phyloP scores from a whole-genome alignment of 371 early-diverging fungal genomes.

The Mortierella sp. region DNA sequence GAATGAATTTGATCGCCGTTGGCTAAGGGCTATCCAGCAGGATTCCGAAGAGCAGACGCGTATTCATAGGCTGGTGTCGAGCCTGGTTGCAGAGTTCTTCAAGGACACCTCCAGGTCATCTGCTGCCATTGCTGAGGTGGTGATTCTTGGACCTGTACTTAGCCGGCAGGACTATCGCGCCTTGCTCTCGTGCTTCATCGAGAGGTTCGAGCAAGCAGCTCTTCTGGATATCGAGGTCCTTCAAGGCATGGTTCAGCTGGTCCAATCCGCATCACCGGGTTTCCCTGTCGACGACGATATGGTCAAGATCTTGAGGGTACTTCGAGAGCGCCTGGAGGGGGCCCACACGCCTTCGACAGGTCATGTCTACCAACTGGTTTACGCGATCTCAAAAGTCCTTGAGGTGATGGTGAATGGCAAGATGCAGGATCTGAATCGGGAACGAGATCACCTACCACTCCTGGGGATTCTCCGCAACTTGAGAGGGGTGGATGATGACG shows the following conservation, averaged over 20 bases:
- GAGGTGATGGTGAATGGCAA: slow-evolving; percentile 6
- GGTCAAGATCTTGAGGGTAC: neutral
- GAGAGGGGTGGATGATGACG: neutral
- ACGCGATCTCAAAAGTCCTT: neutral
- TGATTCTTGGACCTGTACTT: neutral
- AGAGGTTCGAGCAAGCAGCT: neutral
- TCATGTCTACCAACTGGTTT: neutral
- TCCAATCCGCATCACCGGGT: neutral
- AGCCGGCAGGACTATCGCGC: neutral
- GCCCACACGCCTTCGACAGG: neutral
- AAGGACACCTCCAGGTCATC: too few relatives aligned
- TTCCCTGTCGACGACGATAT: neutral
- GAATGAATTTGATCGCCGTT: neutral
- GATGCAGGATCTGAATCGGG: slow-evolving; percentile 9
- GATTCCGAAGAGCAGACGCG: neutral
- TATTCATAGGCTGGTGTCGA: neutral
- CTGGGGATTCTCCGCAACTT: neutral
- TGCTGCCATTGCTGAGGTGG: neutral
- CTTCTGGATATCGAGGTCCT: neutral
- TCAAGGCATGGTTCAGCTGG: neutral
- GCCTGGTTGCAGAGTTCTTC: neutral
- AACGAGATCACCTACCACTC: neutral
- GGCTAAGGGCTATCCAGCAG: neutral
- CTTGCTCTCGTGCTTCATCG: neutral
- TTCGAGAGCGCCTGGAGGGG: neutral